phyloP scores from a whole-genome alignment of 2,329 filamentous ascomycete genomes.

The Beauveria sp. region DNA sequence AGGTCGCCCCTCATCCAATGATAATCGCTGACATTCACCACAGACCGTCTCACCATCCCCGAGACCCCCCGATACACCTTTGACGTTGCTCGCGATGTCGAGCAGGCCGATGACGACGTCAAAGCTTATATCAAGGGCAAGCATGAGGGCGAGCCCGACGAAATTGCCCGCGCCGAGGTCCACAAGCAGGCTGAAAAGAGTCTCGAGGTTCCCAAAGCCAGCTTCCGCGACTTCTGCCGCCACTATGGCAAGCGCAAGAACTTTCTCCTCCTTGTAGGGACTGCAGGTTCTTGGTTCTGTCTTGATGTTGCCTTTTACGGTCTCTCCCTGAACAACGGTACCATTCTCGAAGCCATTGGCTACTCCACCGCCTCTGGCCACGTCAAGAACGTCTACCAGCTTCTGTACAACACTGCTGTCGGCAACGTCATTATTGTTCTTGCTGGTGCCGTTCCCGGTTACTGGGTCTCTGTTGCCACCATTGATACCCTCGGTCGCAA shows the following conservation, averaged over 20 bases:
- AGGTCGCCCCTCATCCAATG: not conserved
- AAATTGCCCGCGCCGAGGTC: slow-evolving; percentile 53
- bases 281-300: slow-evolving; percentile 75
- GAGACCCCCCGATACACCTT: slow-evolving; percentile 87
- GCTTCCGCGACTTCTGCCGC: slow-evolving; percentile 60
- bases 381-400: slow-evolving; percentile 54
- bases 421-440: slow-evolving; percentile 74
- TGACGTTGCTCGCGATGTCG: slow-evolving; percentile 66
- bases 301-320: slow-evolving; percentile 57
- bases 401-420: slow-evolving; percentile 65
- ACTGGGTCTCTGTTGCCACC: slow-evolving; percentile 71
- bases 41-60: slow-evolving; percentile 66
- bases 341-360: slow-evolving; percentile 64
- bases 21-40: not conserved
- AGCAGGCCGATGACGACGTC: slow-evolving; percentile 65
- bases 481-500: slow-evolving; percentile 71
- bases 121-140: slow-evolving; percentile 66
- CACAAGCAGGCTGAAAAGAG: slow-evolving; percentile 45
- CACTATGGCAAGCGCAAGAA: slow-evolving; percentile 69
- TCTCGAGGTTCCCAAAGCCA: slow-evolving; percentile 61
- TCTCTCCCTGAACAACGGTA: slow-evolving; percentile 68
- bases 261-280: slow-evolving; percentile 65
- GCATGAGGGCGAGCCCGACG: slow-evolving; percentile 55
- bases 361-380: slow-evolving; percentile 49
- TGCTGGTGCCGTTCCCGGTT: slow-evolving; percentile 72